A percentile compares a stretch with the other conserved stretches of the same genome.
Conservation (phyloP, 139 green algal species). For the Pleodorina starrii region DNA sequence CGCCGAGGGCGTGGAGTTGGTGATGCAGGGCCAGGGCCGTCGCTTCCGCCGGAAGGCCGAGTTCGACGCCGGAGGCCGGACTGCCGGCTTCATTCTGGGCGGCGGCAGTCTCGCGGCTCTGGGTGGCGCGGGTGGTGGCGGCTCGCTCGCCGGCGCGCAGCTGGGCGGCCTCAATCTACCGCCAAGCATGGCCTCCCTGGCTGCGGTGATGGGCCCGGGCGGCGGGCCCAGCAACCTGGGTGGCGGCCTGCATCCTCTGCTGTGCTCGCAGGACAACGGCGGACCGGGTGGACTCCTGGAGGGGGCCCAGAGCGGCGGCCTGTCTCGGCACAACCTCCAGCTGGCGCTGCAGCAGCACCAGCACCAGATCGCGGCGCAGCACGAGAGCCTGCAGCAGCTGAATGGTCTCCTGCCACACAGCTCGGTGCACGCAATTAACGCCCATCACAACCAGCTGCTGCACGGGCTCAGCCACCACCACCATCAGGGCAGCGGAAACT, state of each 20-base stretch:
- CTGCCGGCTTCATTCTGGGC: not conserved
- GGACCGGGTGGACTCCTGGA: not conserved
- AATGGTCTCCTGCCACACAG: not conserved
- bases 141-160: not conserved
- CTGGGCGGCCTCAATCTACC: constrained; percentile 1
- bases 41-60: not conserved
- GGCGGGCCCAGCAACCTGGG: not conserved
- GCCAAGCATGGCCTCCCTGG: constrained; percentile 24
- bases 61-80: not conserved
- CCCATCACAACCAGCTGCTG: constrained; percentile 14
- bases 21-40: not conserved
- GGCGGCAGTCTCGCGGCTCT: no score
- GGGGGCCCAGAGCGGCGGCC: not conserved
- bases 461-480: not conserved
- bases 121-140: not conserved
- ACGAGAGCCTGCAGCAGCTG: constrained; percentile 24
- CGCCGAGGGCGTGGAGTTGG: not conserved
- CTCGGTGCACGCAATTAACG: not conserved
- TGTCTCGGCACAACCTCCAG: constrained; percentile 18
- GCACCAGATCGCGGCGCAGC: not conserved
- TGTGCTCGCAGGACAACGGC: not conserved
- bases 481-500: not conserved
- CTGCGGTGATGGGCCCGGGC: constrained; percentile 28
- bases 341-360: constrained; percentile 17
- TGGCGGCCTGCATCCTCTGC: constrained; percentile 21